Evolutionary conservation across 306 rosid species (phyloP).

Genomic region (Vigna trinervia): DNA sequence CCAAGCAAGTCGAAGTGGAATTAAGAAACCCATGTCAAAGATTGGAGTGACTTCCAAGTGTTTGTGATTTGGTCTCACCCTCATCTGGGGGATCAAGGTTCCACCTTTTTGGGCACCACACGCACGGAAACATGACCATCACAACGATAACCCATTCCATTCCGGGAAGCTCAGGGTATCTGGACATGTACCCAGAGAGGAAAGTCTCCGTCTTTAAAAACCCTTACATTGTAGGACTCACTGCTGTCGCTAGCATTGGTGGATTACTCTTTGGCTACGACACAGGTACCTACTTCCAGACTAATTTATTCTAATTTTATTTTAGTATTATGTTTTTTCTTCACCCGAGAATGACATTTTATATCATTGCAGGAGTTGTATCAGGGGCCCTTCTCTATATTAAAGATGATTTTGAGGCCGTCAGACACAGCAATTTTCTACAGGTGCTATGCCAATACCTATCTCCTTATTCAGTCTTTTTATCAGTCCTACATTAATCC

Average conservation of each 20-base stretch:
- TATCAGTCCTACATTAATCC: too few species aligned
- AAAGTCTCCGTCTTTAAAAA: slow-evolving; percentile 47
- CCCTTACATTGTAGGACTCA: slow-evolving; percentile 51
- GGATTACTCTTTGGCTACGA: slow-evolving; percentile 60
- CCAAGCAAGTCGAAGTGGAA: too few species aligned
- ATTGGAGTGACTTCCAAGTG: not conserved
- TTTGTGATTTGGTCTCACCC: not conserved
- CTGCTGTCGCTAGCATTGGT: slow-evolving; percentile 53
- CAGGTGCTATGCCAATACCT: slow-evolving; percentile 41
- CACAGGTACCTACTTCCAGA: slow-evolving; percentile 43
- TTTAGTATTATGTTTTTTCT: not conserved
- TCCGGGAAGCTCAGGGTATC: slow-evolving; percentile 55
- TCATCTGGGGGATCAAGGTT: not conserved
- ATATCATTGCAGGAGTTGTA: slow-evolving; percentile 45
- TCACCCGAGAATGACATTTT: not conserved
- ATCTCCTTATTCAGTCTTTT: too few species aligned
- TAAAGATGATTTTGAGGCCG: slow-evolving; percentile 49
- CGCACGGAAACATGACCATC: not conserved
- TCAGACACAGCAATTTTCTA: slow-evolving; percentile 42
- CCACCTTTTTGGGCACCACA: not conserved
- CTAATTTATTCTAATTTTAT: too few species aligned
- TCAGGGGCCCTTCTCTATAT: slow-evolving; percentile 61
- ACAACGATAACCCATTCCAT: slow-evolving; percentile 27
- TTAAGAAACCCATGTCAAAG: not conserved
- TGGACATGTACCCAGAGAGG: slow-evolving; percentile 50